Percentiles rank a stretch among this genome's conserved stretches.
phyloP scores from a whole-genome alignment of 345 rosid genomes.

The Eucalyptus erythrocorys region DNA sequence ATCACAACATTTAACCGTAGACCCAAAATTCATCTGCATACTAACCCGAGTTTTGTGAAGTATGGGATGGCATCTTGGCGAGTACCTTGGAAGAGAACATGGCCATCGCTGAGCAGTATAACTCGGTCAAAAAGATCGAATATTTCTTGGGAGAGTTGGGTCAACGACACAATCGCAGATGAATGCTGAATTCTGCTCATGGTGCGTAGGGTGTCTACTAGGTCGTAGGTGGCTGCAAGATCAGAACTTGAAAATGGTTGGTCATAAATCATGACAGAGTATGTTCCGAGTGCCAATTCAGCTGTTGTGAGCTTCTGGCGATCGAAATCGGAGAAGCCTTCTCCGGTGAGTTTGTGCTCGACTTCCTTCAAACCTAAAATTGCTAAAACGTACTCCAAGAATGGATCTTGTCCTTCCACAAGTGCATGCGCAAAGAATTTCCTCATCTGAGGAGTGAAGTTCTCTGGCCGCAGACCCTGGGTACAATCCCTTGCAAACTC shows the following conservation, averaged over 20 bases:
- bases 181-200: conserved; percentile 20
- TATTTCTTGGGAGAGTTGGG: conserved; percentile 11
- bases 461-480: conserved; percentile 20
- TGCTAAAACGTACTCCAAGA: conserved; percentile 15
- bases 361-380: conserved; percentile 11
- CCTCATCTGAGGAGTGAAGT: conserved; percentile 21
- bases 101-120: conserved; percentile 3
- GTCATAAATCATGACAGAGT: conserved; percentile 16
- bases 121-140: conserved; percentile 15
- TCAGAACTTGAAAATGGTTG: conserved; percentile 14
- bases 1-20: background rate
- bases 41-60: conserved; percentile 13
- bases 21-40: background rate
- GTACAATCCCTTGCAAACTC: conserved; percentile 30
- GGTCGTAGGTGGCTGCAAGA: conserved; percentile 7
- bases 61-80: conserved; percentile 12
- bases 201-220: conserved; percentile 12
- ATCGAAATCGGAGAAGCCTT: conserved; percentile 9
- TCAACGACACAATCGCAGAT: conserved; percentile 10
- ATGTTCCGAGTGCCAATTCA: conserved; percentile 12
- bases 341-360: conserved; percentile 10
- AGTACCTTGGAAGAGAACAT: conserved; percentile 16
- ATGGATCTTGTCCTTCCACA: conserved; percentile 23
- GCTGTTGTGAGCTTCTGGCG: conserved; percentile 20
- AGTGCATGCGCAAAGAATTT: conserved; percentile 26